Evolutionary conservation across 805 yeast genomes (phyloP), one percentile per base, ranked within the genome.

Genomic region (Ogataea wickerhamii): DNA sequence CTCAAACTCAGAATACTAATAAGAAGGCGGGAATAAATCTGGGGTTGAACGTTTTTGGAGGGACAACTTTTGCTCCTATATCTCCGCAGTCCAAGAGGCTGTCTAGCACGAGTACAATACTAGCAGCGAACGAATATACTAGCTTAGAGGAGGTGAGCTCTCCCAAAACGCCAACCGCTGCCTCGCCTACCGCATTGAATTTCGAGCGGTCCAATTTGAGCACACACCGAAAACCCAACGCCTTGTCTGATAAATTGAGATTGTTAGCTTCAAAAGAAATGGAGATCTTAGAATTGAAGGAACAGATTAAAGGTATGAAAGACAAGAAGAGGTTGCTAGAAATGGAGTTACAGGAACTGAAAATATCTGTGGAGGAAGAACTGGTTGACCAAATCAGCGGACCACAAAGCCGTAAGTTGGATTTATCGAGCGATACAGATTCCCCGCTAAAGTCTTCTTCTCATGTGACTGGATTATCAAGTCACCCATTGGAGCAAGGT

Each of bases 221-320:
- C 18, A 7, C n/a, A 7, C 22, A 16, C 34, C 26, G n/a, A 20
- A 27, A 20, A 3, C 25, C 38, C 7, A 39, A 48, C 13, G 77
- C 70, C 28, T 63, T 80, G 5, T 77, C 76, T 40, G 75, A 71
- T 4, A 73, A 79, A 34, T 59, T 82, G 34, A 68, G 86, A 44
- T 61, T 70, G 6, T 60, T 83, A 31, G 91, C 91, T 0, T 63
- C 76, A 28, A 82, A 80, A 51, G 93, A 83, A 53, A 74, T 80
- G 74, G 74, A 73, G 18, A 64, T 82, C 20, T 71, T 82, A 34
- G 88, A 82, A 47, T 58, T 81, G 29, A 80, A 78, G 45, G 80
- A 76, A 47, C 63, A 67, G 32, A 69, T 80, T 18, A 71, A 70
- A 29, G 70, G 64, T 17, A 41, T 82, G 50, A 55, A 51, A 16